Evolutionary conservation across 148 eudicot species (phyloP), one percentile per base, ranked within the genome.

Genomic region (Rhododendron griersonianum): DNA sequence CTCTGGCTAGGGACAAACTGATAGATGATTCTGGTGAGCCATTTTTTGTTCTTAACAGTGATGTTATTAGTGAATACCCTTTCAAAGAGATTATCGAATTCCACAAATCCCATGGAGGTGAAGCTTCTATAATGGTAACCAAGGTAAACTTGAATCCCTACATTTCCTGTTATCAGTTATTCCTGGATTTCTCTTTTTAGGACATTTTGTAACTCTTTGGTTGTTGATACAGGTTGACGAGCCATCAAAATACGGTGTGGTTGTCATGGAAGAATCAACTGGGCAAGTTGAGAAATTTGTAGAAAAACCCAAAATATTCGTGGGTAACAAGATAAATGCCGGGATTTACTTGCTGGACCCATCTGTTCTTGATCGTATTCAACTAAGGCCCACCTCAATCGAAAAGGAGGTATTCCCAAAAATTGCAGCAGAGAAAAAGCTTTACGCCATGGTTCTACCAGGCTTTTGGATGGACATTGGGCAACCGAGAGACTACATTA

Each of bases 381-480:
- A 96, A 85, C 83, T 94, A 35, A 92, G 89, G 79, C 98, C 97
- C 88, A 95, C 98, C 83, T 96, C 99, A 44, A 96, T 96, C 0
- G 99, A 96, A 82, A 96, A 95, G 84, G 99, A 96, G 87, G 91
- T 95, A 2, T 96, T 96, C 88, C 99, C 99, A 0, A 91, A 91
- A 87, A 94, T 95, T 19, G 98, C 99, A 53, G 86, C 91, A 1
- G 94, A 95, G 59, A 89, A 90, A 16, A 84, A 90, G 82, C 94
- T 96, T 11, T 92, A 83, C 55, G 99, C 98, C 2, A 95, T 96
- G 98, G 95, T 95, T 59, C 85, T 97, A 19, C 95, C 99, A 0
- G 98, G 99, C 25, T 97, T 97, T 81, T 95, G 98, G 99, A 97
- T 97, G 99, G 99, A 97, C 91, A 93, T 97, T 80, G 99, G 99